phyloP scores from a whole-genome alignment of 1,284 basidiomycete species.

The Coniferiporia sulphurascens region DNA sequence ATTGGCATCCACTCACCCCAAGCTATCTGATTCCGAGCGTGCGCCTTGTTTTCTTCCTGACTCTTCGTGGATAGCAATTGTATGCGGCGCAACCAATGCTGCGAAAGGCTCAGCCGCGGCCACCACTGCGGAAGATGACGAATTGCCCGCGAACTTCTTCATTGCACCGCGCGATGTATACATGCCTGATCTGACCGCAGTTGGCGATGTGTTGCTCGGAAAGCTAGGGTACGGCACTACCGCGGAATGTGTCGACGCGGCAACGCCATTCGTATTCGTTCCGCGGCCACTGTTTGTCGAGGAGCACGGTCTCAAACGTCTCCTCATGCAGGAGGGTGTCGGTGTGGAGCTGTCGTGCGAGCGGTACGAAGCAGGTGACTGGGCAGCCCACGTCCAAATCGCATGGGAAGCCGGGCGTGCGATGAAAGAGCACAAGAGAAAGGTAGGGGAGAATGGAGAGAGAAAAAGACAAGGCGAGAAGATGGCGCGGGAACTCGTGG shows the following conservation, averaged over 20 bases:
- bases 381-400: constrained; percentile 52
- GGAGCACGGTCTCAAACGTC: constrained; percentile 65
- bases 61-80: constrained; percentile 68
- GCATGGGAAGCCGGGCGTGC: constrained; percentile 48
- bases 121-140: constrained; percentile 34
- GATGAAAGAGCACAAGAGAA: constrained; percentile 36
- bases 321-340: constrained; percentile 55
- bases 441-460: constrained; percentile 28
- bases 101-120: constrained; percentile 34
- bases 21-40: neutral
- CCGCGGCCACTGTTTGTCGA: constrained; percentile 75
- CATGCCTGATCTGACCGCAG: constrained; percentile 74
- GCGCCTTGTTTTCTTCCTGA: constrained; percentile 51
- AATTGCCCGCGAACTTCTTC: constrained; percentile 65
- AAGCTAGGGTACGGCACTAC: constrained; percentile 74
- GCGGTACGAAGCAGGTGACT: constrained; percentile 64
- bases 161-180: constrained; percentile 71
- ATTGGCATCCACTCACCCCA: no score
- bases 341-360: constrained; percentile 60
- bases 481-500: constrained; percentile 46
- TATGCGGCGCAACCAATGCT: constrained; percentile 66
- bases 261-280: constrained; percentile 71
- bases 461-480: constrained; percentile 34
- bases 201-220: constrained; percentile 70
- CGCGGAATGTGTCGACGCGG: constrained; percentile 65